A percentile compares a stretch with the other conserved stretches of the same genome.
Conservation (phyloP, 2,329 filamentous ascomycete species). For the Cercospora nicotianae region DNA sequence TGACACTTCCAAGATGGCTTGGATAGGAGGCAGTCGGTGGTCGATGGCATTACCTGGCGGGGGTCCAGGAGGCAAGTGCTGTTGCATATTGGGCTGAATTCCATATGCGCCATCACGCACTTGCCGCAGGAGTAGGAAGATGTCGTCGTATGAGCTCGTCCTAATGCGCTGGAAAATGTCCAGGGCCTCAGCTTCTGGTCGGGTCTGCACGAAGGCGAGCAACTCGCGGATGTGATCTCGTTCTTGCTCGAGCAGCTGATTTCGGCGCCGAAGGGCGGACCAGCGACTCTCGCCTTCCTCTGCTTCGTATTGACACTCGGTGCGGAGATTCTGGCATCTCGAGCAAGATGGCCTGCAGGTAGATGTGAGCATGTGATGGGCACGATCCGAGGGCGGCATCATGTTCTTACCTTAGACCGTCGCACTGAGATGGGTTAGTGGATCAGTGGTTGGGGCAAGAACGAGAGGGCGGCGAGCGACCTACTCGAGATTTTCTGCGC, state of each 20-base stretch:
- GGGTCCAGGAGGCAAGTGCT: constrained; percentile 9
- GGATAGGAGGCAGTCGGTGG: constrained; percentile 27
- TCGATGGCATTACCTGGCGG: constrained; percentile 18
- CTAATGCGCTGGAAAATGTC: constrained; percentile 36
- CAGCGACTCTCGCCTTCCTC: constrained; percentile 39
- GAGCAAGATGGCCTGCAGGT: constrained; percentile 34
- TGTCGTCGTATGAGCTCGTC: constrained; percentile 25
- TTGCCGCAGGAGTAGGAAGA: constrained; percentile 29
- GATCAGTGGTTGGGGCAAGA: constrained; percentile 13
- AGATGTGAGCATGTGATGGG: constrained; percentile 12
- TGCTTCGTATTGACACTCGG: constrained; percentile 37
- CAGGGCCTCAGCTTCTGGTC: constrained; percentile 34
- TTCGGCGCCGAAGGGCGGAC: constrained; percentile 37
- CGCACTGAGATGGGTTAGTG: constrained; percentile 24
- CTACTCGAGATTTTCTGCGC: constrained; percentile 31
- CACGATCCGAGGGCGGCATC: background rate
- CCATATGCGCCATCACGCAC: constrained; percentile 22
- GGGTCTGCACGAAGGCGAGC: constrained; percentile 30
- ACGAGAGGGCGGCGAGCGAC: constrained; percentile 10
- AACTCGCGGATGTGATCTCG: constrained; percentile 35
- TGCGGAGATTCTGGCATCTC: constrained; percentile 34
- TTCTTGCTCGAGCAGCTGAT: constrained; percentile 35
- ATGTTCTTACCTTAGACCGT: constrained; percentile 30
- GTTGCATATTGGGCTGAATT: constrained; percentile 13
- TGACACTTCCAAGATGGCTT: constrained; percentile 26